Evolutionary conservation across 2,329 filamentous ascomycete species (phyloP), one percentile per base, ranked within the genome.

Genomic region (Botrytis byssoidea): DNA sequence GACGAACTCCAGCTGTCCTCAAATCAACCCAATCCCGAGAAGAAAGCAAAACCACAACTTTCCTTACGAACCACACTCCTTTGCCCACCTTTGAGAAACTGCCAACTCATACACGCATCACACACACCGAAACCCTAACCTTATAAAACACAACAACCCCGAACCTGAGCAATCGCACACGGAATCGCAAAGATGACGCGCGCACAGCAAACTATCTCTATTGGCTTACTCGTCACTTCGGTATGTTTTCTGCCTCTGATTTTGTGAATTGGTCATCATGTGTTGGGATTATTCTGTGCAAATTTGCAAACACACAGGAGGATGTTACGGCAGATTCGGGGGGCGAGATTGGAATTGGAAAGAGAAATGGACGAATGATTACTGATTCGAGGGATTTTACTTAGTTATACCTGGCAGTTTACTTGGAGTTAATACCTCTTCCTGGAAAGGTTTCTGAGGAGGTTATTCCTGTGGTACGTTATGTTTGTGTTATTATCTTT

Each of bases 161-260:
- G 57, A 73, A 70, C 57, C 64, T 64, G 72, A 70, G 29, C 61
- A 69, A 35, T 70, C 65, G 63, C 55, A 48, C 48, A 46, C n/a
- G 51, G n/a, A 64, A 67, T 64, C 71, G 74, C 79, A 84, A 91
- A 77, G 77, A 98, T 98, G 96, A 97, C 96, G 78, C 94, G 95
- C 84, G 96, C 96, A 35, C 91, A 93, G 83, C 95, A 98, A 84
- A 95, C 93, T 77, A 91, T 98, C 82, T 97, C 94, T 75, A 88
- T 97, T 81, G 91, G 90, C 81, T 90, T 98, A 80, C 88, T 98
- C 79, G 88, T 96, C 83, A 93, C 93, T 80, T 97, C 95, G 55
- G 95, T 98, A 91, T 79, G 75, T 61, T 65, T 37, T 72, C 48
- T 65, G 20, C 46, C 25, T 67, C 46, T 70, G 29, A n/a, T 57